Percentiles rank a stretch among this genome's conserved stretches.
phyloP scores from a whole-genome alignment of 176 grass and related monocot species.

The Ampelocalamus luodianensis region DNA sequence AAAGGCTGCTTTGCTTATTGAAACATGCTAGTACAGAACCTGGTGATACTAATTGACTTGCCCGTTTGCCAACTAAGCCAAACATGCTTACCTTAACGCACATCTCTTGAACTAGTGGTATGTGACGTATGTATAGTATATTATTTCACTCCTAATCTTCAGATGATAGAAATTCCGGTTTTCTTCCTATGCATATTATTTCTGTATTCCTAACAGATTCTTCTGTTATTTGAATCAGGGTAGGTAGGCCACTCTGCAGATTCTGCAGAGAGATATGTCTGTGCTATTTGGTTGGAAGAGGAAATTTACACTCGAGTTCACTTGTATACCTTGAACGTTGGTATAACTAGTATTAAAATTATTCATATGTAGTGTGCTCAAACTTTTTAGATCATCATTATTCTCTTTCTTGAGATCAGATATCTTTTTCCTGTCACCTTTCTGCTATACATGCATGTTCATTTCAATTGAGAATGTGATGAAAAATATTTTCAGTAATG shows the following conservation, averaged over 20 bases:
- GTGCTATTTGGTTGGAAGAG: neutral
- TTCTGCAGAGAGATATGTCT: neutral
- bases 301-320: neutral
- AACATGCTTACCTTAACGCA: neutral
- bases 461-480: neutral
- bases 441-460: neutral
- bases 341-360: neutral
- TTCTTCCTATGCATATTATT: neutral
- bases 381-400: neutral
- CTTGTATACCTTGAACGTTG: neutral
- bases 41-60: neutral
- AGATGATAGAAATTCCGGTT: neutral
- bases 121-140: neutral
- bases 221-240: neutral
- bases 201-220: neutral
- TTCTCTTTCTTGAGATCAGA: constrained; percentile 6
- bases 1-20: neutral
- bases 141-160: neutral
- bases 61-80: constrained; percentile 12
- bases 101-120: neutral
- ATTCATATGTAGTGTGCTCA: neutral
- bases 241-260: neutral
- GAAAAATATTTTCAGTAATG: neutral
- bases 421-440: neutral
- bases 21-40: neutral